Evolutionary conservation across 352 stramenopile genomes (phyloP).

Genomic region (Thraustochytrium striatum): DNA sequence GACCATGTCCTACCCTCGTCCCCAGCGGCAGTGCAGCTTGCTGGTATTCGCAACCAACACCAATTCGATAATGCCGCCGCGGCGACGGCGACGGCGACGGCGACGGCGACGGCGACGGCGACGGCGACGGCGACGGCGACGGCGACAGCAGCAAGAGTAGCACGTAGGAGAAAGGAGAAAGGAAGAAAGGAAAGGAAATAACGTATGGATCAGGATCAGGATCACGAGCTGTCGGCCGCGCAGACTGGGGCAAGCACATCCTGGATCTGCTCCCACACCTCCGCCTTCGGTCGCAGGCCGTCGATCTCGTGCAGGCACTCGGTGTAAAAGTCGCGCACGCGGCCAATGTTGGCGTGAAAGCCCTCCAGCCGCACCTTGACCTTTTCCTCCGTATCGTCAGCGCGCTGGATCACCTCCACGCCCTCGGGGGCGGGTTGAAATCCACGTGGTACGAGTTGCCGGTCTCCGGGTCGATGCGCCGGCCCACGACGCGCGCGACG

Average conservation of each 20-base stretch:
- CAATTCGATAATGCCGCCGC: background rate
- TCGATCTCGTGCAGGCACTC: conserved; percentile 66
- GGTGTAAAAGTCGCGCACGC: conserved; percentile 70
- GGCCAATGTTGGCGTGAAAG: conserved; percentile 73
- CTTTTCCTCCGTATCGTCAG: conserved; percentile 84
- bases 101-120: background rate
- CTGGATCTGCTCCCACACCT: conserved; percentile 28
- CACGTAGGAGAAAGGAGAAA: too few relatives aligned
- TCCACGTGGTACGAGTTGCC: conserved; percentile 83
- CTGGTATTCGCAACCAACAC: background rate
- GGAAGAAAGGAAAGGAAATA: too few relatives aligned
- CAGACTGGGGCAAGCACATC: background rate
- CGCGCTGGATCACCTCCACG: conserved; percentile 72
- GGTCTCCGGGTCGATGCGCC: conserved; percentile 70
- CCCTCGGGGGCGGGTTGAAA: conserved; percentile 72
- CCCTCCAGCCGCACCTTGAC: conserved; percentile 72
- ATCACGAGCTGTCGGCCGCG: background rate
- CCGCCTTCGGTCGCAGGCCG: conserved; percentile 36
- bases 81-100: too few relatives aligned
- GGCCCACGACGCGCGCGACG: conserved; percentile 70
- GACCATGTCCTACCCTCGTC: background rate
- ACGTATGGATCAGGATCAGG: too few relatives aligned
- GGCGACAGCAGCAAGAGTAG: too few relatives aligned
- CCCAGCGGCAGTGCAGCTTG: background rate
- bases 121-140: background rate